Base-by-base conservation (phyloP, 331 rosid genomes). In the Telfairia occidentalis region DNA sequence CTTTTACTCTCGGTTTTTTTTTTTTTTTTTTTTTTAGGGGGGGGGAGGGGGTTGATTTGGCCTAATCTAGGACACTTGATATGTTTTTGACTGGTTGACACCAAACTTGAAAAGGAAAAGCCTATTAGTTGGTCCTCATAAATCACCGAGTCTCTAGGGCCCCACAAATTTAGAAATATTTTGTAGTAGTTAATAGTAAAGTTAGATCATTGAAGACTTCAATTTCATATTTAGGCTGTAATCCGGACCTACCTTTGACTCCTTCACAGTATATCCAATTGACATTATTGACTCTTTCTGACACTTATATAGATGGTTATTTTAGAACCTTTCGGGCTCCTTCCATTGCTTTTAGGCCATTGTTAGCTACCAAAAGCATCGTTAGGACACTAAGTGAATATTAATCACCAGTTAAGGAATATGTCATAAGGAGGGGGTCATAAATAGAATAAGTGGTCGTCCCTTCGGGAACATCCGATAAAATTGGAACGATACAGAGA, bases 221-320 rank as follows among this genome's bases (percentile, higher is more conserved):
- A 70, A 71, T 71, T 71, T 71, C 43, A 71, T 45, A 48, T 46
- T 48, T 71, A 38, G 18, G 1, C 69, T 32, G 24, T 43, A 43
- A 43, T 69, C 40, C 40, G 15, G 43, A 48, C 76, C 76, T 48
- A 71, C 45, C 76, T 71, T 71, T 28, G 60, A 48, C 59, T 69
- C 13, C 71, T 45, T 28, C 55, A 55, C 23, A 26, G 35, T 35
- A 34, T 63, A 34, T 35, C 23, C 21, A 69, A 45, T 69, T 69
- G 57, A 43, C 74, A 45, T 45, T 26, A 13, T 69, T 43, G 10
- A 66, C 73, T 40, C 73, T 66, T 37, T 38, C 53, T 19, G 2
- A 65, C 72, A 37, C 50, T 21, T 65, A 7, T 10, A 10, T 38
- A 38, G 16, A 37, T 37, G 16, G 9, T 64, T 64, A 5, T 64